phyloP scores from a whole-genome alignment of 345 rosid species.

The Camelina laxa region DNA sequence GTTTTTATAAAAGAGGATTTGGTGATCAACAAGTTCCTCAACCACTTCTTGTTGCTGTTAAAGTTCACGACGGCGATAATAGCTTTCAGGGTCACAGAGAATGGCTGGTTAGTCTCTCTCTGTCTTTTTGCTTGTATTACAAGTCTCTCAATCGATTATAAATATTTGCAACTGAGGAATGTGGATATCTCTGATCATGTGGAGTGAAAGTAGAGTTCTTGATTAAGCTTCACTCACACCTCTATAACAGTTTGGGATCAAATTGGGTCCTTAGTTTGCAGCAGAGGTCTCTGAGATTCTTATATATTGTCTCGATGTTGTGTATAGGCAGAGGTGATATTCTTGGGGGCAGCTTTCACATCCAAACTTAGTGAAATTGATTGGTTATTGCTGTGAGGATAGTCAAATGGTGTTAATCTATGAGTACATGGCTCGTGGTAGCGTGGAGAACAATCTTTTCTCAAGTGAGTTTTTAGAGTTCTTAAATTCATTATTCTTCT shows the following conservation, averaged over 20 bases:
- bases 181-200: neutral
- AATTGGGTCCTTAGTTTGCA: neutral
- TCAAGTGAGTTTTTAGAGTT: conserved; percentile 67
- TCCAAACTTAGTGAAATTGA: conserved; percentile 90
- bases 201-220: neutral
- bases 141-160: conserved; percentile 14
- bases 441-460: conserved; percentile 86
- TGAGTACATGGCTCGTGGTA: conserved; percentile 94
- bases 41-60: conserved; percentile 84
- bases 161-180: neutral
- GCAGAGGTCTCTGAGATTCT: neutral
- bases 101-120: conserved; percentile 85
- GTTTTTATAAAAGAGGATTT: conserved; percentile 71
- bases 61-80: conserved; percentile 94
- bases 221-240: neutral
- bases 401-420: conserved; percentile 83
- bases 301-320: conserved; percentile 23
- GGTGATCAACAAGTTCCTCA: conserved; percentile 58
- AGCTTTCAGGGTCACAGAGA: conserved; percentile 96
- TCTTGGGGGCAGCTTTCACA: conserved; percentile 96
- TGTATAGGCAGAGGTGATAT: conserved; percentile 92
- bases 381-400: conserved; percentile 94
- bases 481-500: conserved; percentile 7
- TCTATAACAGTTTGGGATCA: neutral
- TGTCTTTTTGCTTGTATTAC: conserved; percentile 13